These are phyloP conservation scores for Apiospora malaysiana DNA, from an alignment of 2,329 filamentous ascomycete genomes.

Conservation along the genomic window DNA sequence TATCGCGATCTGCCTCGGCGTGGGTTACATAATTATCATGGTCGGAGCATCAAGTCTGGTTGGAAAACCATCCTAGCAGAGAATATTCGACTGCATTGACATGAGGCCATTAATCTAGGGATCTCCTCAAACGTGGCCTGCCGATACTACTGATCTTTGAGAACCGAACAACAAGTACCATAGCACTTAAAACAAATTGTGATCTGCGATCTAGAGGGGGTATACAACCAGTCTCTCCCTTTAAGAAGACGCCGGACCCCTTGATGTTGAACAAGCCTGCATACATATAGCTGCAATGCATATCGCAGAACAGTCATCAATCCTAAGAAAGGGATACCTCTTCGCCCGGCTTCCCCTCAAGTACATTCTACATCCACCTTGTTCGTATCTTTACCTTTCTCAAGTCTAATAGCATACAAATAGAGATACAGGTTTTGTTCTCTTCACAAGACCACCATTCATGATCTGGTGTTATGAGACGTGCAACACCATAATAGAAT, in stretches of 20 bases:
- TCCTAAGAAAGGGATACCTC: neutral
- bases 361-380: neutral
- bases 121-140: neutral
- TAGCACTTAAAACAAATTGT: neutral
- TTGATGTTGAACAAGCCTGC: neutral
- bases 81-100: neutral
- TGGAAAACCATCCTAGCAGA: neutral
- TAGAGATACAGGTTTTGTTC: neutral
- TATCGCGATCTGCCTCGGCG: neutral
- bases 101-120: neutral
- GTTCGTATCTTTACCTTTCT: neutral
- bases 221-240: constrained; percentile 3
- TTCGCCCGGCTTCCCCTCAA: neutral
- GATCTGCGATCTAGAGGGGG: constrained; percentile 8
- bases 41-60: neutral
- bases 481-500: neutral
- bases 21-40: neutral
- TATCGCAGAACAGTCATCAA: neutral
- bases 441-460: neutral
- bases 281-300: neutral
- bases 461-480: neutral
- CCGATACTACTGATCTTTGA: neutral
- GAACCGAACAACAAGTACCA: neutral
- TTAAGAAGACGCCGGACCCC: neutral
- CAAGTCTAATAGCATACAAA: neutral